Evolutionary conservation across 2,329 filamentous ascomycete species (phyloP), one percentile per base, ranked within the genome.

Genomic region (Teratosphaeria zuluensis): DNA sequence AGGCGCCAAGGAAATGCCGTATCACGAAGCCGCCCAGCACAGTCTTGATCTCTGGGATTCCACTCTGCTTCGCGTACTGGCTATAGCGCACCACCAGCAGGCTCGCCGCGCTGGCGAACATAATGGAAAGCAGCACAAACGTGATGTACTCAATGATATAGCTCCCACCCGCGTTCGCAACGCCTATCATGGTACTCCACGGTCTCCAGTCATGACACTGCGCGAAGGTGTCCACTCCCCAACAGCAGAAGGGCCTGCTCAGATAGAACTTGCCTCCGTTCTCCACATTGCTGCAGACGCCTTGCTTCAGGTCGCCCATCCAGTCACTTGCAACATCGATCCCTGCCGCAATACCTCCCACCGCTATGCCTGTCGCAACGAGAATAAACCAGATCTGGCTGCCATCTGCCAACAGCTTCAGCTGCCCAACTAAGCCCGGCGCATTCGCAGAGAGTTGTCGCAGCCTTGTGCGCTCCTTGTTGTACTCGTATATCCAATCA

Each of bases 401-500:
- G 4, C 86, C 86, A 73, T 99, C 94, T 16, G 90, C 78, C 28
- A 95, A 76, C 64, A 88, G 85, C 61, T 83, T 85, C 57, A 88
- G 68, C 66, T 90, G 84, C 12, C 91, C 90, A 21, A 92, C 61
- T 4, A 96, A 65, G 0, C 91, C 89, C 21, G 83, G 80, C 7
- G 85, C 82, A 66, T 82, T 84, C 0, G 87, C 83, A 58, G 85
- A 83, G 21, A 99, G 78, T 32, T 88, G 82, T n/a, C 90, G 84
- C 68, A 95, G 77, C 28, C 94, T 84, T 73, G 95, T 90, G 21
- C 94, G 84, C 76, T 99, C 94, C 73, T 96, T 96, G 56, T 89
- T 94, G 71, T 97, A 96, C 74, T 99, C 94, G 68, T 96, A 97
- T 70, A 97, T 97, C 94, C 94, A 99, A 77, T 99, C 94, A 72